Conservation (phyloP, 192 early-diverging fungal genomes). For the Endogone sp. region DNA sequence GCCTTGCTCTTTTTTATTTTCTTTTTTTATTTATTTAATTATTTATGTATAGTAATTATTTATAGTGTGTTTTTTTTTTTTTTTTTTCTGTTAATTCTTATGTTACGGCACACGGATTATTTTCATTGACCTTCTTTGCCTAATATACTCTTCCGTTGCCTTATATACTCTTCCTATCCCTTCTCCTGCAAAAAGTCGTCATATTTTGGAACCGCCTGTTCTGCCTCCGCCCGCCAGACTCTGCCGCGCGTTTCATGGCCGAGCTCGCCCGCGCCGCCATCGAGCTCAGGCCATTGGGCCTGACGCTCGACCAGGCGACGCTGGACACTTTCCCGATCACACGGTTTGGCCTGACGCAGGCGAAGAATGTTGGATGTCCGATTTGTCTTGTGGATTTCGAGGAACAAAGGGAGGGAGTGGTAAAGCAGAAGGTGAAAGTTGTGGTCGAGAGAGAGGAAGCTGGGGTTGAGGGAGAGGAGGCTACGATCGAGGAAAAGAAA, state of each 20-base stretch:
- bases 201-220: not conserved
- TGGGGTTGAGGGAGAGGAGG: too few species aligned
- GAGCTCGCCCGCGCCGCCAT: not conserved
- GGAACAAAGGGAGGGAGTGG: not conserved
- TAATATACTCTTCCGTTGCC: not conserved
- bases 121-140: not conserved
- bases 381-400: not conserved
- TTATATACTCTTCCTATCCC: not conserved
- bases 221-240: not conserved
- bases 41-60: too few species aligned
- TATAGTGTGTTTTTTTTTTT: not conserved
- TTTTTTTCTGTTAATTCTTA: not conserved
- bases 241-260: not conserved
- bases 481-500: too few species aligned
- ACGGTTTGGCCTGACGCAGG: not conserved
- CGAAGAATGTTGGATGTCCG: not conserved
- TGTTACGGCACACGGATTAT: not conserved
- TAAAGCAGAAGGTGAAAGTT: not conserved
- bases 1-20: too few species aligned
- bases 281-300: not conserved
- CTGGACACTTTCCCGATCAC: not conserved
- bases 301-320: not conserved
- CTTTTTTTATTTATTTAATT: too few species aligned
- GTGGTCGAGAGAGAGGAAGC: not conserved
- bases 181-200: not conserved